Conservation (phyloP, 352 stramenopile genomes). For the Sclerospora graminicola region DNA sequence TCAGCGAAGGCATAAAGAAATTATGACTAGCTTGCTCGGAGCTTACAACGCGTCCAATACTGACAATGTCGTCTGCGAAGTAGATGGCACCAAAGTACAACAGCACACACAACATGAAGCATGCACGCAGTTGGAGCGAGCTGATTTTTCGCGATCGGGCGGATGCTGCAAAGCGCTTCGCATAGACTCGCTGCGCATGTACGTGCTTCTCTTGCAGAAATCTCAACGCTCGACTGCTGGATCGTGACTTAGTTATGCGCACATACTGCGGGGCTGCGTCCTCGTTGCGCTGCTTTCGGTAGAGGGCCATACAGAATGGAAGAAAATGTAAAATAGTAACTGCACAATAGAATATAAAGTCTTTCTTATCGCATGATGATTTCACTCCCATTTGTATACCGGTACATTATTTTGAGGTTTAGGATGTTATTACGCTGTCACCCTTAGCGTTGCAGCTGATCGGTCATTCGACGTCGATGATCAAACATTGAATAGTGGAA, state of each 20-base stretch:
- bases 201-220: slow-evolving; percentile 14
- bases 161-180: slow-evolving; percentile 10
- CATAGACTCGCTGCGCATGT: slow-evolving; percentile 7
- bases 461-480: no score
- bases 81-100: slow-evolving; percentile 40
- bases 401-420: no score
- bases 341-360: no score
- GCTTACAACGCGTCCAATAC: slow-evolving; percentile 18
- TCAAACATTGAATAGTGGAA: no score
- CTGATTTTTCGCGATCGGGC: slow-evolving; percentile 28
- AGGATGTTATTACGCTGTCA: no score
- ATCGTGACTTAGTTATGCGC: slow-evolving; percentile 17
- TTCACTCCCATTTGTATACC: no score
- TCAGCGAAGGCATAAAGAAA: slow-evolving; percentile 27
- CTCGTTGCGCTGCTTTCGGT: slow-evolving; percentile 1
- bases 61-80: slow-evolving; percentile 41
- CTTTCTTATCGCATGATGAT: no score
- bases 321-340: neutral
- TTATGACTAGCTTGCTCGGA: slow-evolving; percentile 18
- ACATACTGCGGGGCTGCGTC: slow-evolving; percentile 23
- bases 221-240: slow-evolving; percentile 1
- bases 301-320: slow-evolving; percentile 1
- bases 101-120: slow-evolving; percentile 41
- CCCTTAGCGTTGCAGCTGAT: no score
- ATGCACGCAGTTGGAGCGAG: slow-evolving; percentile 35